Base-by-base conservation (phyloP, 1,284 basidiomycete species). In the Sporisorium iseilematis-ciliati region DNA sequence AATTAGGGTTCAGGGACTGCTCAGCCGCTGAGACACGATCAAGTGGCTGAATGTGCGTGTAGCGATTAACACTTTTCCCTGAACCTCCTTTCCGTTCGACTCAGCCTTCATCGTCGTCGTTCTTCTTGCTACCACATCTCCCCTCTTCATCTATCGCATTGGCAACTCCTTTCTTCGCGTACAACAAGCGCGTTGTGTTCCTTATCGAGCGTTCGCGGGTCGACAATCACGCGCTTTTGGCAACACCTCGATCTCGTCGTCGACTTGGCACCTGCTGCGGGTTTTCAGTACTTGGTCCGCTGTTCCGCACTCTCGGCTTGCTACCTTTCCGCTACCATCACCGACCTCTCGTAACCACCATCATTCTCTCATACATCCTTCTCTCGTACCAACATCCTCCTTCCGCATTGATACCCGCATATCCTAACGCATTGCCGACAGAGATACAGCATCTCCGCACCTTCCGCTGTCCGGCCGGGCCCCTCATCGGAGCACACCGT, bases 281-380 rank as follows among this genome's bases (percentile, higher is more conserved):
- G 29, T 38, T 16, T 14, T 7, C 23, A n/a, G n/a, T n/a, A 31
- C 6, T 31, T 29, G 46, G 26, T 7, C 41, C 23, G 12, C 43
- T 25, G 11, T 21, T 14, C 43, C 43, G 49, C 46, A 31, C 7
- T 29, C 18, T 42, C 38, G 40, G 20, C 16, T 53, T 42, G 23
- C 40, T 33, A 16, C 21, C n/a, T 25, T 25, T 52, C 33, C 50
- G 31, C 50, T 25, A 52, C 50, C 50, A 40, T 23, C 50, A 51
- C 6, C 35, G 7, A 20, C 35, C 31, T 35, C 10, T 18, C 20
- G 4, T 5, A 38, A 52, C 50, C 50, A 40, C 16, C 50, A 51
- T 16, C 35, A 14, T 20, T 23, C 31, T 35, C 10, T 18, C 20
- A 4, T 5, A n/a, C 49, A 11, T 25, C 20, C 6, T n/a, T 21